phyloP scores from a whole-genome alignment of 306 rosid genomes.

The Vicia faba region DNA sequence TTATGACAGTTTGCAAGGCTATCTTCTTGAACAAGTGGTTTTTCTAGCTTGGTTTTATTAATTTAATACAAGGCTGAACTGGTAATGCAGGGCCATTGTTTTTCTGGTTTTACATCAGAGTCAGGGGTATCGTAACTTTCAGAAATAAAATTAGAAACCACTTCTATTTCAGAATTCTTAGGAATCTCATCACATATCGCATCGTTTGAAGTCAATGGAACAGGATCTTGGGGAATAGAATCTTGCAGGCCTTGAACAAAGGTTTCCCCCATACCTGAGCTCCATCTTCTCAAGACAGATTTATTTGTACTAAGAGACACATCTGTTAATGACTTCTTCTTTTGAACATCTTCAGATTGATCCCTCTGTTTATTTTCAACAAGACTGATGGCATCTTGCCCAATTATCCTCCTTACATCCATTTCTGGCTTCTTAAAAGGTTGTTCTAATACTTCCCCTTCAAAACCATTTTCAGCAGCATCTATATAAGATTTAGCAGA shows the following conservation, averaged over 20 bases:
- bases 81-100: no score
- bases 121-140: slow-evolving; percentile 42
- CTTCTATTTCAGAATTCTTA: slow-evolving; percentile 43
- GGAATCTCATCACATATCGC: slow-evolving; percentile 40
- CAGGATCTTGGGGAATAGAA: slow-evolving; percentile 50
- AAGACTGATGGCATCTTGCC: slow-evolving; percentile 90
- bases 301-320: slow-evolving; percentile 64
- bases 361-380: slow-evolving; percentile 91
- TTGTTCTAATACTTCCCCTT: slow-evolving; percentile 65
- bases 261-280: slow-evolving; percentile 78
- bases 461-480: slow-evolving; percentile 52
- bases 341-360: slow-evolving; percentile 58
- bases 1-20: no score
- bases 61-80: no score
- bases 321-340: slow-evolving; percentile 65
- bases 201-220: slow-evolving; percentile 48
- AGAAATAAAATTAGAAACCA: slow-evolving; percentile 48
- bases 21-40: no score
- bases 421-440: slow-evolving; percentile 62
- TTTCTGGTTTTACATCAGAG: slow-evolving; percentile 47
- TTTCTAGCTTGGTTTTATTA: no score
- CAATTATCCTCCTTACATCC: slow-evolving; percentile 80
- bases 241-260: slow-evolving; percentile 59
- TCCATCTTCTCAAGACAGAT: slow-evolving; percentile 97
- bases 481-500: slow-evolving; percentile 66